phyloP scores from a whole-genome alignment of 768 basidiomycete species.

The Strobilomyces echinocephalus region DNA sequence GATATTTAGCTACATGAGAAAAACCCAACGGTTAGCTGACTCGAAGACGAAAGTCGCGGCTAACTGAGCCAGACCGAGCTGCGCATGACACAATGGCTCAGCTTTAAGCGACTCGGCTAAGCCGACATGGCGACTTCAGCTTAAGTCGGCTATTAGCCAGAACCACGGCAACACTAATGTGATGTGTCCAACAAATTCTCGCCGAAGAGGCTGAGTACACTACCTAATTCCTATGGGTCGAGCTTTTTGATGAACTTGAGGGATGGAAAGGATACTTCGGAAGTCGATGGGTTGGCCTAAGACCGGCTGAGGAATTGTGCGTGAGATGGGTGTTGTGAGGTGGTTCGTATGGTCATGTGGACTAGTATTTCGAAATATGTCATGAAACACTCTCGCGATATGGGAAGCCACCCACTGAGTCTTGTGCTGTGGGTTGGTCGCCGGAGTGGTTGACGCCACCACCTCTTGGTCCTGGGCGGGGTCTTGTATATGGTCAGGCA shows the following conservation, averaged over 20 bases:
- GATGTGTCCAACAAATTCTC: too few species aligned
- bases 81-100: too few species aligned
- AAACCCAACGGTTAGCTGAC: too few species aligned
- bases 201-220: background rate
- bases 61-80: too few species aligned
- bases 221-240: constrained; percentile 30
- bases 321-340: constrained; percentile 21
- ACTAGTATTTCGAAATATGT: constrained; percentile 4
- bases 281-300: background rate
- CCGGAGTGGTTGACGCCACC: too few species aligned
- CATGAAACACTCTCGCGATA: background rate
- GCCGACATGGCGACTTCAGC: too few species aligned
- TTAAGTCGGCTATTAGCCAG: too few species aligned
- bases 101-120: too few species aligned
- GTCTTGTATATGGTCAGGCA: background rate
- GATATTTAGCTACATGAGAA: too few species aligned
- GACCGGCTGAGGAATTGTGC: constrained; percentile 3
- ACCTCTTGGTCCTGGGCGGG: background rate
- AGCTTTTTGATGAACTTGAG: constrained; percentile 24
- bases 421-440: background rate
- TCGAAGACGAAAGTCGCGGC: too few species aligned
- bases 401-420: constrained; percentile 3
- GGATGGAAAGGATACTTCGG: background rate
- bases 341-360: constrained; percentile 20
- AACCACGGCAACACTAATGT: too few species aligned